Conservation (phyloP, 257 asterid species). For the Fraxinus pennsylvanica region DNA sequence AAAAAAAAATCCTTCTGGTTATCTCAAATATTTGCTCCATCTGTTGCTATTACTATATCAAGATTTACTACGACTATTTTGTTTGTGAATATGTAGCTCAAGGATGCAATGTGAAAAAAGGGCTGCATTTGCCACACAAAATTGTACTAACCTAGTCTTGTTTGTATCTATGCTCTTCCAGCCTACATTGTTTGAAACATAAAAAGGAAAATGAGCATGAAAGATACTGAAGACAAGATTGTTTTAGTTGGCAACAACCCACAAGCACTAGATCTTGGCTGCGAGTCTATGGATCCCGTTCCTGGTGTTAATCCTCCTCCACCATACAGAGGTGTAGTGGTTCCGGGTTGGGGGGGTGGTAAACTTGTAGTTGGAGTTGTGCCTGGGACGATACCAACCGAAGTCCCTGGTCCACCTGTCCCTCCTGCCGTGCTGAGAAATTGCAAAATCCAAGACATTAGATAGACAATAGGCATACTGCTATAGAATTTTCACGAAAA, state of each 20-base stretch:
- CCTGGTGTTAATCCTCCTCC: constrained; percentile 50
- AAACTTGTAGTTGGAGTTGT: constrained; percentile 24
- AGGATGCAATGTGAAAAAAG: constrained; percentile 2
- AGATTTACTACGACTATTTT: background rate
- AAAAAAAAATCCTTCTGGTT: no score
- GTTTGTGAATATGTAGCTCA: background rate
- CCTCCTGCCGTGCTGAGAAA: constrained; percentile 62
- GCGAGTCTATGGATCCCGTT: constrained; percentile 28
- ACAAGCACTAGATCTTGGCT: constrained; percentile 29
- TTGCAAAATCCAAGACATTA: constrained; percentile 13
- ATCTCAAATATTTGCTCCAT: background rate
- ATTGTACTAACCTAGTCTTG: constrained; percentile 44
- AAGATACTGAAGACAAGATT: constrained; percentile 17
- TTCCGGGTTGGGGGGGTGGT: constrained; percentile 49
- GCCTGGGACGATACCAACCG: constrained; percentile 32
- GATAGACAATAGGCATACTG: background rate
- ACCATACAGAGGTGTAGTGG: constrained; percentile 37
- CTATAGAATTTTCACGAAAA: background rate
- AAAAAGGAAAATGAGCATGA: constrained; percentile 32
- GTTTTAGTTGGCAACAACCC: constrained; percentile 5
- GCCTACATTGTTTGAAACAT: constrained; percentile 27
- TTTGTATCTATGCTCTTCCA: background rate
- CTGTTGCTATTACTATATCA: background rate
- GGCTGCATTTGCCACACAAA: constrained; percentile 38
- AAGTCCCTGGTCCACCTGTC: constrained; percentile 21